Conservation (phyloP, 805 yeast species). For the Candida tammaniensis region DNA sequence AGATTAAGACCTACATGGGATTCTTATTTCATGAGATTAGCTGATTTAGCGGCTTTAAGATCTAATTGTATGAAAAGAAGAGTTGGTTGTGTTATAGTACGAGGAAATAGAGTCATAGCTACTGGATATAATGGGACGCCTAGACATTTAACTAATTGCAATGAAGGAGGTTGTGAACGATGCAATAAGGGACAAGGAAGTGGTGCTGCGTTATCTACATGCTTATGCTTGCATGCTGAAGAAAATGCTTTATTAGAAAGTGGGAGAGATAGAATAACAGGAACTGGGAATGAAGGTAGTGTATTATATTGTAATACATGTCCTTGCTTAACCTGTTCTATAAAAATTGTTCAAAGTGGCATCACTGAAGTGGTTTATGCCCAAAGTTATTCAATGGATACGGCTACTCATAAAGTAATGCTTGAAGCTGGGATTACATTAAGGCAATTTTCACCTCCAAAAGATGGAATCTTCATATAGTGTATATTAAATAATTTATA, state of each 20-base stretch:
- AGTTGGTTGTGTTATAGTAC: constrained; percentile 93
- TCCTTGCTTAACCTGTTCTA: constrained; percentile 94
- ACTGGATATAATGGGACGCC: constrained; percentile 99
- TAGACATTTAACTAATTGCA: constrained; percentile 80
- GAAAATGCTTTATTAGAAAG: constrained; percentile 94
- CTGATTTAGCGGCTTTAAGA: constrained; percentile 88
- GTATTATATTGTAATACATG: constrained; percentile 92
- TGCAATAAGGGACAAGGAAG: constrained; percentile 70
- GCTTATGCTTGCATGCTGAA: constrained; percentile 95
- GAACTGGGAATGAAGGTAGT: constrained; percentile 32
- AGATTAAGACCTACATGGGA: constrained; percentile 94
- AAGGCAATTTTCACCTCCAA: constrained; percentile 47
- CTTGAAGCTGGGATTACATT: constrained; percentile 69
- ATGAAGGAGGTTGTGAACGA: constrained; percentile 91
- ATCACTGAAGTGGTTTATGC: constrained; percentile 89
- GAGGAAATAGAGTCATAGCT: constrained; percentile 82
- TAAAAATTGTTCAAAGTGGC: constrained; percentile 92
- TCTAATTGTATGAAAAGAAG: constrained; percentile 96
- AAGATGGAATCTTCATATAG: constrained; percentile 37
- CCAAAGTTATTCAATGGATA: constrained; percentile 91
- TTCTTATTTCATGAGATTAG: constrained; percentile 88
- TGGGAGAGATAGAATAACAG: constrained; percentile 74
- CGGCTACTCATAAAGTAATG: constrained; percentile 65
- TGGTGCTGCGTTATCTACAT: constrained; percentile 73
- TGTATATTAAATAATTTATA: not conserved